Percentiles rank a stretch among this genome's conserved stretches.
phyloP scores from a whole-genome alignment of 805 yeast genomes.

The Schizosaccharomyces octosporus region DNA sequence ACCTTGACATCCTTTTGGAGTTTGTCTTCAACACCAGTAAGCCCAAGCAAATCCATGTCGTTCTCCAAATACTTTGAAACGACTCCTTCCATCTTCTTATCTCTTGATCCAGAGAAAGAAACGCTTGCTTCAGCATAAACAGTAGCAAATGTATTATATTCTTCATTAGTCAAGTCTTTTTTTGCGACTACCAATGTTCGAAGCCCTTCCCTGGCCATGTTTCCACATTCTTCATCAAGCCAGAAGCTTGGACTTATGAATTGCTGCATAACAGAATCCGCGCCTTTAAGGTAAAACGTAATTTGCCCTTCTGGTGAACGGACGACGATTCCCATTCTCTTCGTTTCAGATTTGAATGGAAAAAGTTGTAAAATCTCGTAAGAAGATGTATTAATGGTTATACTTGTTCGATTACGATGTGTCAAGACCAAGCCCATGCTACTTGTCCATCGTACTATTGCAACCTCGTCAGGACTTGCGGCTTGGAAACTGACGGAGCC shows the following conservation, averaged over 20 bases:
- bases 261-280: constrained; percentile 74
- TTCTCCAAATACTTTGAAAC: constrained; percentile 49
- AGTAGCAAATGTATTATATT: constrained; percentile 36
- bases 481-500: constrained; percentile 72
- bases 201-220: constrained; percentile 95
- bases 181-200: constrained; percentile 88
- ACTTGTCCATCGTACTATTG: constrained; percentile 82
- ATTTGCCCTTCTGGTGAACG: background rate
- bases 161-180: constrained; percentile 31
- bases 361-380: constrained; percentile 44
- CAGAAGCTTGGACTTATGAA: constrained; percentile 77
- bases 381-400: constrained; percentile 39
- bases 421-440: constrained; percentile 57
- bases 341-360: constrained; percentile 88
- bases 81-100: constrained; percentile 41
- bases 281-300: constrained; percentile 84
- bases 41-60: constrained; percentile 64
- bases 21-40: constrained; percentile 94
- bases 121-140: constrained; percentile 51
- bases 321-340: constrained; percentile 83
- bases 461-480: constrained; percentile 95
- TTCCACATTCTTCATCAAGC: constrained; percentile 91
- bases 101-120: constrained; percentile 51
- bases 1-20: constrained; percentile 77
- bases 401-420: constrained; percentile 57